Evolutionary conservation across 768 basidiomycete genomes (phyloP), one percentile per base, ranked within the genome.

Genomic region (Rickenella mellea): DNA sequence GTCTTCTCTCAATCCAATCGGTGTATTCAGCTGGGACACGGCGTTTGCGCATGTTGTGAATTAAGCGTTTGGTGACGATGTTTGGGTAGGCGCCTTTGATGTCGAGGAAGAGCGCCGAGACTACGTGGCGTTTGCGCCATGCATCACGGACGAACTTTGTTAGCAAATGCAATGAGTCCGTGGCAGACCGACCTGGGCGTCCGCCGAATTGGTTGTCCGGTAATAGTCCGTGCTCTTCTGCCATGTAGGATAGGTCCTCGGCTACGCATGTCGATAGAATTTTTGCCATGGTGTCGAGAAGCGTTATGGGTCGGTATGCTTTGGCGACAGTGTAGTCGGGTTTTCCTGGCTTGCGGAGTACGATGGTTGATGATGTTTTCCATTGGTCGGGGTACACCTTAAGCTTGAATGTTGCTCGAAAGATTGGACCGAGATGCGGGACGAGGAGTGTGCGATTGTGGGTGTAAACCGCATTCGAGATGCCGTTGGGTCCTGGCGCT

Each of bases 81-180:
- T 61, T 70, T 0, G 65, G 69, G 48, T 69, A 72, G 2, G 69
- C 66, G 0, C 61, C 69, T 50, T 68, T 53, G 0, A 73, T 58
- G 44, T 73, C 68, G 1, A 70, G 56, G 51, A 66, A 70, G 0
- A 70, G 59, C 0, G 58, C 51, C 0, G 58, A 58, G 0, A 50
- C 64, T 0, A 70, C 69, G 14, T 65, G 56, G 0, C 48, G 39
- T 4, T 42, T 36, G 0, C 59, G 29, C 70, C 68, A 55, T 2
- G 48, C 37, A 11, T 43, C 28, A n/a, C 44, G 43, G 36, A 55
- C 46, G 1, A 12, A 30, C 25, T 42, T n/a, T 1, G 26, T 25
- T 2, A 51, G 27, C 3, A 48, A 17, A 38, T 62, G 55, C 3
- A 67, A 27, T 0, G 65, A 57, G 48, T 71, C 64, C 0, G 57